Percentiles rank a stretch among this genome's conserved stretches.
Evolutionary conservation across 208 protist genomes (phyloP).

Genomic region (Phytomonas serpens): DNA sequence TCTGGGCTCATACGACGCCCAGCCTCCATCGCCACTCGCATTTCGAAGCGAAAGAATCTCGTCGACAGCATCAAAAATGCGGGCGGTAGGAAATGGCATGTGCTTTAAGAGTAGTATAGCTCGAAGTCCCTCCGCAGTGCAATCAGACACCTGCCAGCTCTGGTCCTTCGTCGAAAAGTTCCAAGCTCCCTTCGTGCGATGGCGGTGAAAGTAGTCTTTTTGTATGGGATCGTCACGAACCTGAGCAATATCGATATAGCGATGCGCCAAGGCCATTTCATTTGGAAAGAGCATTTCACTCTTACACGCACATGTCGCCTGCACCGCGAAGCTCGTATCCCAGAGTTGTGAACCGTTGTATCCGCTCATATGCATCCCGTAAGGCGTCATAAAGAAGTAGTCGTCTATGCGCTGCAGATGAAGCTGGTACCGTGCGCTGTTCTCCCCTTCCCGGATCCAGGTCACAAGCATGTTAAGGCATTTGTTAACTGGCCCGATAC

Average conservation of each 20-base stretch:
- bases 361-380: constrained; percentile 96
- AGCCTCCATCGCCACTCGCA: constrained; percentile 85
- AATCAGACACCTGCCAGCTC: constrained; percentile 96
- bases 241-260: constrained; percentile 91
- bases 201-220: constrained; percentile 85
- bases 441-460: constrained; percentile 86
- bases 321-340: constrained; percentile 96
- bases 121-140: constrained; percentile 95
- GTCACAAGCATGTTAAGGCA: constrained; percentile 94
- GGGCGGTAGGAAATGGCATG: constrained; percentile 40
- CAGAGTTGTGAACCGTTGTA: constrained; percentile 98
- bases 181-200: constrained; percentile 94
- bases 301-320: constrained; percentile 86
- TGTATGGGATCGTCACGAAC: constrained; percentile 87
- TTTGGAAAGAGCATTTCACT: constrained; percentile 51
- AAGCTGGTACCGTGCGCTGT: constrained; percentile 71
- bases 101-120: constrained; percentile 69
- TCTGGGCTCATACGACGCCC: constrained; percentile 93
- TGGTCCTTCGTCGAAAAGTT: constrained; percentile 96
- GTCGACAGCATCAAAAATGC: constrained; percentile 87
- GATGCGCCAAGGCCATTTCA: constrained; percentile 77
- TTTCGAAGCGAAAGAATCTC: constrained; percentile 95
- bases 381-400: constrained; percentile 93
- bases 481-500: constrained; percentile 96
- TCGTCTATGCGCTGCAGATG: constrained; percentile 90